These are phyloP conservation scores for Trametes hirsuta DNA, from an alignment of 1,284 basidiomycete species.

Conservation along the genomic window DNA sequence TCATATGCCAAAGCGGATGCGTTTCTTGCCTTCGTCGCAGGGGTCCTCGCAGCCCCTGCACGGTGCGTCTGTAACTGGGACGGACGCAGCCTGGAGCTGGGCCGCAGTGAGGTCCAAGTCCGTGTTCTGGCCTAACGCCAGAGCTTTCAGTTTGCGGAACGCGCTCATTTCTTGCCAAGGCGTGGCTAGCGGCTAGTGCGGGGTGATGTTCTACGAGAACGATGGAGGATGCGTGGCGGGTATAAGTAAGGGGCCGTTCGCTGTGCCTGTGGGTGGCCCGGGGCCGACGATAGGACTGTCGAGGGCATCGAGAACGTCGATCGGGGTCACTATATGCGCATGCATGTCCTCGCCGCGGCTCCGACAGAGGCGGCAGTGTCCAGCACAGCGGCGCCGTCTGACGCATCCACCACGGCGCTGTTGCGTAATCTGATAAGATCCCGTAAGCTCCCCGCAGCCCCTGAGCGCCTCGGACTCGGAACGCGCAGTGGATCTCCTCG, in stretches of 20 bases:
- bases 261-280: not conserved
- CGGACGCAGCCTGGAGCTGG: conserved; percentile 47
- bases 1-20: not conserved
- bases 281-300: conserved; percentile 11
- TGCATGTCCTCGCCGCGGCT: too few relatives aligned
- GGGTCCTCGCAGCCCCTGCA: conserved; percentile 81
- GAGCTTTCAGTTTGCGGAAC: conserved; percentile 35
- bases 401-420: too few relatives aligned
- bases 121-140: conserved; percentile 34
- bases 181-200: not conserved
- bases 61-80: conserved; percentile 72
- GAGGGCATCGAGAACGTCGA: conserved; percentile 9
- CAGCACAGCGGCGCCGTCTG: too few relatives aligned
- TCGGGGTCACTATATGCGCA: not conserved
- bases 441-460: too few relatives aligned
- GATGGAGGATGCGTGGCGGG: not conserved
- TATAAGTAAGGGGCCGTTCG: conserved; percentile 2
- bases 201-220: not conserved
- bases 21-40: conserved; percentile 64
- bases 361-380: too few relatives aligned
- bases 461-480: too few relatives aligned
- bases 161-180: conserved; percentile 28
- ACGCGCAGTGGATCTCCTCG: too few relatives aligned
- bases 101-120: conserved; percentile 30
- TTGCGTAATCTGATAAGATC: too few relatives aligned